Conservation (phyloP, 257 asterid genomes). For the Gardenia jasminoides region DNA sequence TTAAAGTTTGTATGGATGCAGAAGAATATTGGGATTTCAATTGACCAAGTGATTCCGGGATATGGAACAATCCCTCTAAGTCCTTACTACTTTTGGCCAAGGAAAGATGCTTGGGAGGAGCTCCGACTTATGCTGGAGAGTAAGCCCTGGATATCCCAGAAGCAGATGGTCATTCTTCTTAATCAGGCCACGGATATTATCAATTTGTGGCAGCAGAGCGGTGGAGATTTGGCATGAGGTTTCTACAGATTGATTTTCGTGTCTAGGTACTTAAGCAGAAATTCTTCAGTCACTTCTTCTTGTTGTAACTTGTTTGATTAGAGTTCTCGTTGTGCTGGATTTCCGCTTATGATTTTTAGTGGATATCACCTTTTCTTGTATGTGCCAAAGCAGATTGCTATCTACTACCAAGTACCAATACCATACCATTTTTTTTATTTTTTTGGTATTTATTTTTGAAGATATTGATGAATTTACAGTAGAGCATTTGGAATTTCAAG, state of each 20-base stretch:
- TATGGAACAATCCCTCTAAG: constrained; percentile 46
- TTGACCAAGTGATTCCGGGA: constrained; percentile 48
- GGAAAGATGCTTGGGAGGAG: constrained; percentile 55
- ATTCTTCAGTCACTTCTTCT: neutral
- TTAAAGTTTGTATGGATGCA: constrained; percentile 48
- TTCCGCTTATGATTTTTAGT: neutral
- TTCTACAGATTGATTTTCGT: neutral
- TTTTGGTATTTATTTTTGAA: neutral
- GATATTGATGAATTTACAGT: neutral
- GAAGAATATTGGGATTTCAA: constrained; percentile 43
- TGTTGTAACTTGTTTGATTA: neutral
- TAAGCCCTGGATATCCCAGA: constrained; percentile 42
- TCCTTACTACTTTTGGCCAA: constrained; percentile 48
- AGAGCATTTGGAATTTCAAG: neutral
- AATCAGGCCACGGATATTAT: constrained; percentile 51
- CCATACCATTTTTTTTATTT: neutral
- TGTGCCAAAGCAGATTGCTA: neutral
- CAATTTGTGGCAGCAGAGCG: constrained; percentile 47
- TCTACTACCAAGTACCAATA: neutral
- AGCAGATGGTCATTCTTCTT: constrained; percentile 38
- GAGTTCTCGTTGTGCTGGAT: neutral
- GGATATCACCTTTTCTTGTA: neutral
- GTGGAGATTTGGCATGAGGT: constrained; percentile 29
- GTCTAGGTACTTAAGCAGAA: constrained; percentile 1
- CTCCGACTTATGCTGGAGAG: constrained; percentile 37